Evolutionary conservation across 805 yeast species (phyloP), one percentile per base, ranked within the genome.

Genomic region (Candida yuanshanica): DNA sequence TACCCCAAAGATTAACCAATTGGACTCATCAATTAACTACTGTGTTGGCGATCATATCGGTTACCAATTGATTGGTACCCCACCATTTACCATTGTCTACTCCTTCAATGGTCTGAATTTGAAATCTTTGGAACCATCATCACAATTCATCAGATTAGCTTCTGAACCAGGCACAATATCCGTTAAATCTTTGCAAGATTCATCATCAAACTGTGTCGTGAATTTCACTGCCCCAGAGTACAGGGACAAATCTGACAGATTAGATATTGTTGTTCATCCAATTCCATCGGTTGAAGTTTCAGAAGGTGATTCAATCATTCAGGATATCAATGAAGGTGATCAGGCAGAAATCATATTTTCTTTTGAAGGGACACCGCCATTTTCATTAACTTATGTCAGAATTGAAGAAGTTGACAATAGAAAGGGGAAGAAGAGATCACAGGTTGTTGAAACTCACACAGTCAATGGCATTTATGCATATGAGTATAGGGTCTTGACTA

Each of bases 21-120:
- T 72, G 9, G 68, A 67, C 35, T 54, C 71, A 7, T 56, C 60
- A 20, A 45, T 56, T 3, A 75, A 83, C 52, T 83, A 80, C 55
- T 93, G 99, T 72, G 95, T 91, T 21, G 99, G 99, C 10, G 98
- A 91, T 47, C 83, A 84, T 45, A 76, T 93, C 20, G 71, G 83
- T 1, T 86, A 86, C 56, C 75, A 81, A 46, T 62, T 91, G 47
- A 75, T 75, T 13, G 98, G 98, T 2, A 66, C 75, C 4, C 77
- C 95, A 0, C 96, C 96, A 17, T 88, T 88, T 58, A 73, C 73
- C 1, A 73, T 95, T 5, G 75, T 68, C 38, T 93, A 93, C 58
- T 72, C 72, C 21, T 90, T 91, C 65, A 81, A 85, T 51, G 83
- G 74, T 2, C 64, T 68, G 22, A 60, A 63, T 25, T 79, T 82